These are phyloP conservation scores for Volvox carteri DNA, from an alignment of 163 green algal species.

Conservation along the genomic window DNA sequence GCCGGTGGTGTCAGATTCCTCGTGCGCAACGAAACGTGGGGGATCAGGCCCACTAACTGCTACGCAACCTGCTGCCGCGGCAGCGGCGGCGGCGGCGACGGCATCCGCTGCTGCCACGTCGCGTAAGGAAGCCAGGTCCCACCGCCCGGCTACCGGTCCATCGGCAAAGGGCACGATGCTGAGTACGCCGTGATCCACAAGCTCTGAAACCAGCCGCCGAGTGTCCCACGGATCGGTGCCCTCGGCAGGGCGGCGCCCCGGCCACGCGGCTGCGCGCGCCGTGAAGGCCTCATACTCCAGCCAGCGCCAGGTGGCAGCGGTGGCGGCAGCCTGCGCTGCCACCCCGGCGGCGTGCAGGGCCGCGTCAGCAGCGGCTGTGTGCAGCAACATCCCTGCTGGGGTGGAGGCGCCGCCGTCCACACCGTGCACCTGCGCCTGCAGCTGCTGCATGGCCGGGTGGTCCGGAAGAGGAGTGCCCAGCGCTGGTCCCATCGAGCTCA, in stretches of 20 bases:
- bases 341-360: background rate
- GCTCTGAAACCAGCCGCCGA: constrained; percentile 21
- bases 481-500: background rate
- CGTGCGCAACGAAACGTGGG: too few relatives aligned
- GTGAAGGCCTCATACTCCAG: constrained; percentile 20
- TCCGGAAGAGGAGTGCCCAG: background rate
- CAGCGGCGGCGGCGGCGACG: constrained; percentile 6
- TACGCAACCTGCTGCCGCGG: too few relatives aligned
- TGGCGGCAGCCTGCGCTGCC: constrained; percentile 9
- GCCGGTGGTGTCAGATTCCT: too few relatives aligned
- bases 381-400: too few relatives aligned
- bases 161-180: constrained; percentile 32
- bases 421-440: background rate
- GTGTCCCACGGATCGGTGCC: background rate
- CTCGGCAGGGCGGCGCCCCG: background rate
- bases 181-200: constrained; percentile 43
- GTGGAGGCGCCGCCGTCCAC: background rate
- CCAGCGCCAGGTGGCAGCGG: constrained; percentile 2
- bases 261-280: constrained; percentile 1
- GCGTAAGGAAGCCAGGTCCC: constrained; percentile 20
- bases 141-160: constrained; percentile 19
- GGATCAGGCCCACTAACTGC: too few relatives aligned
- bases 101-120: background rate
- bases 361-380: background rate
- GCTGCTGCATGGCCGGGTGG: background rate